These are phyloP conservation scores for Davidsoniella eucalypti DNA, from an alignment of 2,329 filamentous ascomycete genomes.

Conservation along the genomic window DNA sequence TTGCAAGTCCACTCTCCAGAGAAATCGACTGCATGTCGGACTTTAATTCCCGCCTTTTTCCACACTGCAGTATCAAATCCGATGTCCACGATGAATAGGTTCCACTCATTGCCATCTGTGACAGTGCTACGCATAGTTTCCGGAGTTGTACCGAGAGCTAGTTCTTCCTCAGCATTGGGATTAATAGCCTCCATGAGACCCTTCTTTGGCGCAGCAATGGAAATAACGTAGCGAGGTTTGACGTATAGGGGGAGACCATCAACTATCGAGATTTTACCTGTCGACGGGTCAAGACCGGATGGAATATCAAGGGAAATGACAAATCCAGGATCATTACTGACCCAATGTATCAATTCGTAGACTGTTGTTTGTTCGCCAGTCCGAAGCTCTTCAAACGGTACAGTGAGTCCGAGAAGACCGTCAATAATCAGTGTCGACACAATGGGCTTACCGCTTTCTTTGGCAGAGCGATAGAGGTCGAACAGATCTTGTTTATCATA, in stretches of 20 bases:
- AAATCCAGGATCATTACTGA: constrained; percentile 69
- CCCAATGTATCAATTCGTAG: constrained; percentile 85
- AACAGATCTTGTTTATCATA: constrained; percentile 44
- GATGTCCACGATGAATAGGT: constrained; percentile 71
- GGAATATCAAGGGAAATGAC: constrained; percentile 83
- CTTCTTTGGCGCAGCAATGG: constrained; percentile 72
- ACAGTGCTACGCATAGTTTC: constrained; percentile 16
- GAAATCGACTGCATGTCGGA: constrained; percentile 76
- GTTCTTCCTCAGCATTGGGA: constrained; percentile 13
- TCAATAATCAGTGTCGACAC: constrained; percentile 73
- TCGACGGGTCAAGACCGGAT: constrained; percentile 68
- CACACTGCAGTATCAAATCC: constrained; percentile 70
- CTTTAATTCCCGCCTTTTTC: constrained; percentile 67
- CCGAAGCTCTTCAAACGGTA: constrained; percentile 75
- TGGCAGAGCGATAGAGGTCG: constrained; percentile 36
- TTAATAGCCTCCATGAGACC: constrained; percentile 66
- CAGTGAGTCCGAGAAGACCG: constrained; percentile 70
- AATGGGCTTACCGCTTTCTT: constrained; percentile 9
- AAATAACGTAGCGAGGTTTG: constrained; percentile 65
- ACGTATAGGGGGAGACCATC: constrained; percentile 70
- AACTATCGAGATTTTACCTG: constrained; percentile 46
- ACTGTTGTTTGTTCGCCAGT: constrained; percentile 69
- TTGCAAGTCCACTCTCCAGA: constrained; percentile 72
- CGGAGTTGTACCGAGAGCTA: constrained; percentile 13
- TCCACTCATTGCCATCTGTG: constrained; percentile 47